Evolutionary conservation across 2,329 filamentous ascomycete species (phyloP).

Genomic region (Neodidymelliopsis sp.): DNA sequence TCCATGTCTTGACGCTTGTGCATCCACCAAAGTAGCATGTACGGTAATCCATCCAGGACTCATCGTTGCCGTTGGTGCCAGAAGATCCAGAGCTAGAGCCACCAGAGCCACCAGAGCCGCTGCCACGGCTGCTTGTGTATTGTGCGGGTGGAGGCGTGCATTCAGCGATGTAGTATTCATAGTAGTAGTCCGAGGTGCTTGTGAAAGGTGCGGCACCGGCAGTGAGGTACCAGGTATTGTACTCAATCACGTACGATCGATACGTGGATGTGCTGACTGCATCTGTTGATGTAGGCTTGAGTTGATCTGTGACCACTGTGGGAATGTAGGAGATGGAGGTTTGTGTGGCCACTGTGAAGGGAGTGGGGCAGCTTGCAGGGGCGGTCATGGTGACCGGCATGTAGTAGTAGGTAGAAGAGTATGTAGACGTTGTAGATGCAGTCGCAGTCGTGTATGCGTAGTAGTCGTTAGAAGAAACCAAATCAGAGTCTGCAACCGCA

Average conservation of each 20-base stretch:
- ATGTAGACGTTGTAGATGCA: constrained; percentile 10
- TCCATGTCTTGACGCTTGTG: constrained; percentile 30
- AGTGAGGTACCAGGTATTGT: constrained; percentile 38
- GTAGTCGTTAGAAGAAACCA: constrained; percentile 24
- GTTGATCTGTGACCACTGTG: constrained; percentile 29
- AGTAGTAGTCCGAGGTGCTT: constrained; percentile 30
- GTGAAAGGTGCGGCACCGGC: constrained; percentile 37
- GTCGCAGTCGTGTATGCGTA: constrained; percentile 17
- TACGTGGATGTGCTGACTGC: constrained; percentile 15
- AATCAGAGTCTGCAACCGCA: constrained; percentile 35
- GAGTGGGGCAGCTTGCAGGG: constrained; percentile 36
- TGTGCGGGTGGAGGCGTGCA: constrained; percentile 31
- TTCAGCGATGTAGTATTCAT: constrained; percentile 31
- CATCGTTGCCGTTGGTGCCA: constrained; percentile 1
- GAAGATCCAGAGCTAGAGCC: constrained; percentile 7
- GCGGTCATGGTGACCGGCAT: constrained; percentile 45
- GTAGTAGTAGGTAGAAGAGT: constrained; percentile 23
- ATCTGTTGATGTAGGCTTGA: constrained; percentile 33
- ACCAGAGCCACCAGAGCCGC: constrained; percentile 13
- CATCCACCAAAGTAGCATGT: constrained; percentile 17
- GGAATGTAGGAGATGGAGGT: constrained; percentile 31
- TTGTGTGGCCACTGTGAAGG: constrained; percentile 31
- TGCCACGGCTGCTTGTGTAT: constrained; percentile 14
- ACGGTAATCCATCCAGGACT: constrained; percentile 15
- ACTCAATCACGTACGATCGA: constrained; percentile 19